Evolutionary conservation across 1,284 basidiomycete species (phyloP).

Genomic region (Polyporus tsugae): DNA sequence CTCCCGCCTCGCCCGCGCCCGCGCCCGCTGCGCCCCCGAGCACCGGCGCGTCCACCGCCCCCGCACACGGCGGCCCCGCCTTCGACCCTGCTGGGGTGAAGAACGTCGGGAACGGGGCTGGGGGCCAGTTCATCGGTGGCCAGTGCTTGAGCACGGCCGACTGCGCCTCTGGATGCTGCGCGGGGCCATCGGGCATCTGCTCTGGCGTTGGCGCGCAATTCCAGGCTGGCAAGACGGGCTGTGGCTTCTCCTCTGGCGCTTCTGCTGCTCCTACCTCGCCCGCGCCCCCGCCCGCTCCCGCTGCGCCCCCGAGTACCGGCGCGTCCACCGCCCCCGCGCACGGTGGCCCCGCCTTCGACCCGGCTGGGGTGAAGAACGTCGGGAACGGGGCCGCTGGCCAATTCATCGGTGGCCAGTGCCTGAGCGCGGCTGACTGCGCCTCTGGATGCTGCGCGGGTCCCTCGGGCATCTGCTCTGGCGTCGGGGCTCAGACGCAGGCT

Average conservation of each 20-base stretch:
- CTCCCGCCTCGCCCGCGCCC: background rate
- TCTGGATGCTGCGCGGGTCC: conserved; percentile 8
- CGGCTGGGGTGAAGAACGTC: conserved; percentile 1
- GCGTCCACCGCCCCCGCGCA: background rate
- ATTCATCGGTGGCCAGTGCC: conserved; percentile 9
- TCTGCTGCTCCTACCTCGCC: no score
- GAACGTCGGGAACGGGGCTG: conserved; percentile 5
- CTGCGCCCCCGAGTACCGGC: background rate
- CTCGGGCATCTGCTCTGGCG: conserved; percentile 7
- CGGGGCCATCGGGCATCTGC: conserved; percentile 9
- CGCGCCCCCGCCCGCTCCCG: no score
- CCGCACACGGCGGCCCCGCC: conserved; percentile 2
- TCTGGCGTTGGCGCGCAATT: conserved; percentile 4
- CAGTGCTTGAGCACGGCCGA: conserved; percentile 9
- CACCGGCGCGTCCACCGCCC: background rate
- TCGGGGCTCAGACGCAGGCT: conserved; percentile 6
- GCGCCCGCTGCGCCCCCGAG: background rate
- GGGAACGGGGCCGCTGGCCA: conserved; percentile 3
- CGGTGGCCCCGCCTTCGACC: conserved; percentile 11
- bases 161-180: conserved; percentile 8
- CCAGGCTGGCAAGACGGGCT: conserved; percentile 5
- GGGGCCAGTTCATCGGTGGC: conserved; percentile 4
- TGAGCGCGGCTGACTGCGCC: conserved; percentile 7
- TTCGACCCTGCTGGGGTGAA: conserved; percentile 6
- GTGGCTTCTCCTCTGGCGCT: no score